These are phyloP conservation scores for Paspalum vaginatum DNA, from an alignment of 176 grass and related monocot species.

Conservation along the genomic window DNA sequence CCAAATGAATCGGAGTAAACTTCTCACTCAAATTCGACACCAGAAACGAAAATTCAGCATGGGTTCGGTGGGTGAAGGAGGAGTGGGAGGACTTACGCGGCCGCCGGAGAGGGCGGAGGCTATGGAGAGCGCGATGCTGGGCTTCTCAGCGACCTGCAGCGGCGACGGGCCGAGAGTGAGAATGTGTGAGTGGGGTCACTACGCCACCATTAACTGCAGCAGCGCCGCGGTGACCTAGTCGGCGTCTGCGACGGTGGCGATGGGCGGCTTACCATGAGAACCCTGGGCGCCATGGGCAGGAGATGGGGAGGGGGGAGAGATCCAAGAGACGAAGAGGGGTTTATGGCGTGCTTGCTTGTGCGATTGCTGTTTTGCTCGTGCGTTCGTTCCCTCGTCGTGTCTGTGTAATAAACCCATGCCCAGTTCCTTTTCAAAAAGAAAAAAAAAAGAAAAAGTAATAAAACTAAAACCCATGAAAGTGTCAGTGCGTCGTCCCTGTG, in stretches of 20 bases:
- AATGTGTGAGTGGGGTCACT: background rate
- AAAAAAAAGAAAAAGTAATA: no score
- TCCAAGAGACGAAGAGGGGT: background rate
- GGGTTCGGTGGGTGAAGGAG: background rate
- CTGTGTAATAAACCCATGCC: no score
- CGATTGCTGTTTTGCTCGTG: no score
- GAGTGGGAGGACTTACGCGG: conserved; percentile 40
- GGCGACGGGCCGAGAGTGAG: conserved; percentile 11
- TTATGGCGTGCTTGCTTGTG: background rate
- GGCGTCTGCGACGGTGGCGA: background rate
- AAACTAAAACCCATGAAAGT: no score
- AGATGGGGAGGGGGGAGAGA: background rate
- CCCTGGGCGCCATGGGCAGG: conserved; percentile 70
- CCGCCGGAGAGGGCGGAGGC: conserved; percentile 76
- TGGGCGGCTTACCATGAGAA: conserved; percentile 67
- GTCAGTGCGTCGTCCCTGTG: no score
- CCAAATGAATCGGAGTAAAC: background rate
- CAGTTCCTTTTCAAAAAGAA: no score
- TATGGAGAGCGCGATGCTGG: conserved; percentile 92
- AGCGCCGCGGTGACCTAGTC: background rate
- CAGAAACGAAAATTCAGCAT: background rate
- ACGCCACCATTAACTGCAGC: background rate
- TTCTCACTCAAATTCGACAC: conserved; percentile 21
- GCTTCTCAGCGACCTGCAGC: conserved; percentile 95
- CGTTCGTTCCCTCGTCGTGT: no score